Conservation (phyloP, 805 yeast species). For the Monosporozyma aerobia region DNA sequence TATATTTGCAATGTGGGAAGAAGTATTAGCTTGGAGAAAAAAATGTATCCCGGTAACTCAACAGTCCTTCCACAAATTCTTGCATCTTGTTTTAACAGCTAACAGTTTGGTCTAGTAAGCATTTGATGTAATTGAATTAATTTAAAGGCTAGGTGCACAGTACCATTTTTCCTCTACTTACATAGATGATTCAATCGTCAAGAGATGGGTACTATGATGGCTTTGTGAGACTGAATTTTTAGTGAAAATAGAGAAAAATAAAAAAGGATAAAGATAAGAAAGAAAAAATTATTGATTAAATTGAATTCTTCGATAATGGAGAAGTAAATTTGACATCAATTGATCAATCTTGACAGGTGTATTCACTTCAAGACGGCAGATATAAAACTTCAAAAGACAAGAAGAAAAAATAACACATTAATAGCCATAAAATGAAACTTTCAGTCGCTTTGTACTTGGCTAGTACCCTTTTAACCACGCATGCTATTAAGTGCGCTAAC, state of each 20-base stretch:
- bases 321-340: not conserved
- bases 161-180: not conserved
- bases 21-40: too few species aligned
- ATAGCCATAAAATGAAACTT: not conserved
- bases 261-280: not conserved
- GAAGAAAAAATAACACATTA: not conserved
- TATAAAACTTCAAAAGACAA: not conserved
- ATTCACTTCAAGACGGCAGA: not conserved
- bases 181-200: not conserved
- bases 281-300: not conserved
- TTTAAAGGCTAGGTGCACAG: not conserved
- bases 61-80: too few species aligned
- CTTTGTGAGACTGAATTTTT: not conserved
- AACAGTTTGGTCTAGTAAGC: too few species aligned
- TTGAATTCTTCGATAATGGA: not conserved
- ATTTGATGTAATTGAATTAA: too few species aligned
- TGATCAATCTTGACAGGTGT: not conserved
- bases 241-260: not conserved
- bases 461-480: not conserved
- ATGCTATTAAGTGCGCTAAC: slow-evolving; percentile 14
- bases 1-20: too few species aligned
- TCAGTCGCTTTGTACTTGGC: not conserved
- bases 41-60: too few species aligned
- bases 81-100: too few species aligned
- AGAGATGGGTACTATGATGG: not conserved